Percentiles rank a stretch among this genome's conserved stretches.
Evolutionary conservation across 202 grass and related monocot species (phyloP).

Genomic region (Alloteropsis angusta): DNA sequence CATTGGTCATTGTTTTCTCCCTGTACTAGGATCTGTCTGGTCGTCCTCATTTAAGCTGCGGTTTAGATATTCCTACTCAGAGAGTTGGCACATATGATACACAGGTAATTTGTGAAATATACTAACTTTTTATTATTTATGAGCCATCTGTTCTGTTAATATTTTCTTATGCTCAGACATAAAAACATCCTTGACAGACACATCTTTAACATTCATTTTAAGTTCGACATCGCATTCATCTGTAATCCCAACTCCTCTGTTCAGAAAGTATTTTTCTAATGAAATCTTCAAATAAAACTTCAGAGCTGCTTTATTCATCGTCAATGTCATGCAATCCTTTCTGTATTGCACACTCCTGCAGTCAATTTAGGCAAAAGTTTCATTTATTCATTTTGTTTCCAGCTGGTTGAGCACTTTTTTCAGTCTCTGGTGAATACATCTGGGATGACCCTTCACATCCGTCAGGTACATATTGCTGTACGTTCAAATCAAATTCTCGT

Average conservation of each 20-base stretch:
- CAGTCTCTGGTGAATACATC: conserved; percentile 91
- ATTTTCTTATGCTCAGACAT: no score
- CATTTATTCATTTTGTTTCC: conserved; percentile 27
- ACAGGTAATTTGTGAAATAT: conserved; percentile 47
- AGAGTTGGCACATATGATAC: conserved; percentile 82
- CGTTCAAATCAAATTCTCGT: background rate
- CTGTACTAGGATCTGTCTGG: conserved; percentile 79
- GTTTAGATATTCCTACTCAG: conserved; percentile 67
- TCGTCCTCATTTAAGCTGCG: conserved; percentile 78
- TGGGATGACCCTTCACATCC: conserved; percentile 97
- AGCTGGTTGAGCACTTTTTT: conserved; percentile 94
- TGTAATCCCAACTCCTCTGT: background rate
- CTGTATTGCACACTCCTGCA: background rate
- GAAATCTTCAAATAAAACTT: background rate
- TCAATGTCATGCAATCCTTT: background rate
- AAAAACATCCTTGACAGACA: no score
- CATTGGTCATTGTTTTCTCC: background rate
- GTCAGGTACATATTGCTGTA: conserved; percentile 45
- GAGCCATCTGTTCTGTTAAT: background rate
- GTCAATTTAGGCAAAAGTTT: background rate
- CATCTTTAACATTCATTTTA: no score
- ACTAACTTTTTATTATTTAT: background rate
- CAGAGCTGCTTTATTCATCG: background rate
- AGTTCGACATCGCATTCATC: no score
- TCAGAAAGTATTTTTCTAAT: background rate